phyloP scores from a whole-genome alignment of 306 rosid species.

The Pyrus pyrifolia region DNA sequence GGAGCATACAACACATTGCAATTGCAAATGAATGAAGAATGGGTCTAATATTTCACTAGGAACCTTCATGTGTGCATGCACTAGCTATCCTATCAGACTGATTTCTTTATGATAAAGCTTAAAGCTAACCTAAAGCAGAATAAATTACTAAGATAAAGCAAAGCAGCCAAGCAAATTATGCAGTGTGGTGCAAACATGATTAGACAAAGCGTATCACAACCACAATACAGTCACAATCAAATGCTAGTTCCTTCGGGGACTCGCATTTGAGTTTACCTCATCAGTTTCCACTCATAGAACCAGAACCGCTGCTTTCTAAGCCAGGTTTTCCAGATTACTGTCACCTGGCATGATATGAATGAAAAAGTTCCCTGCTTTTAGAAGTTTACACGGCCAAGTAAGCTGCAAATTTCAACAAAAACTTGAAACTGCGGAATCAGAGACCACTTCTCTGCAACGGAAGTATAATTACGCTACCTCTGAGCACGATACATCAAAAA shows the following conservation, averaged over 20 bases:
- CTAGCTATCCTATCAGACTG: neutral
- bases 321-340: slow-evolving; percentile 7
- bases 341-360: slow-evolving; percentile 10
- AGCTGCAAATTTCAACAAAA: slow-evolving; percentile 1
- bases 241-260: neutral
- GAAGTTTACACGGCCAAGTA: slow-evolving; percentile 3
- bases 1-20: neutral
- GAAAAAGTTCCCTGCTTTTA: neutral
- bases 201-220: slow-evolving; percentile 20
- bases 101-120: neutral
- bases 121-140: slow-evolving; percentile 4
- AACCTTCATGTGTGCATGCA: neutral
- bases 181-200: slow-evolving; percentile 5
- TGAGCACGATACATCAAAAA: neutral
- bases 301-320: slow-evolving; percentile 13
- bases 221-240: slow-evolving; percentile 1
- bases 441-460: too few relatives aligned
- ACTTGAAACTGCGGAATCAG: neutral
- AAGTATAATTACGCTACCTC: neutral
- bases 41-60: neutral
- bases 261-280: slow-evolving; percentile 6
- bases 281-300: slow-evolving; percentile 10
- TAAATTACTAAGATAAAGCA: neutral
- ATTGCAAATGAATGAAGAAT: neutral
- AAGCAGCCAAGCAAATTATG: neutral